Evolutionary conservation across 495 filamentous ascomycete genomes (phyloP).

Genomic region (Rusavskia elegans): DNA sequence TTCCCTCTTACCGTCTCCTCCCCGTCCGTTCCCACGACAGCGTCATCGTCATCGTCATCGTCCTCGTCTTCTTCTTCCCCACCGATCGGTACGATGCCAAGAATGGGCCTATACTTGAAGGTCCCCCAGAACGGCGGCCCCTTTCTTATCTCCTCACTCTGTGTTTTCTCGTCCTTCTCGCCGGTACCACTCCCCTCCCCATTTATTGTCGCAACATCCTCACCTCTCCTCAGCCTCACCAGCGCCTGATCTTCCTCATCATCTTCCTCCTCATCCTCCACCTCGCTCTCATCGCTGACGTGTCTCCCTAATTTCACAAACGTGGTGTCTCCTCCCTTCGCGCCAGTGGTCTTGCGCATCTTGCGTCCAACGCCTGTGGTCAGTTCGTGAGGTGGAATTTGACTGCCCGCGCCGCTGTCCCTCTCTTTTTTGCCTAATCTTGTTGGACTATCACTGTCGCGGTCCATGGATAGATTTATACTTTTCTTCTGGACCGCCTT

Average conservation of each 20-base stretch:
- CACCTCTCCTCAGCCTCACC: conserved; percentile 19
- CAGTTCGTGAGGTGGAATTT: conserved; percentile 39
- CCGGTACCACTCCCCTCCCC: conserved; percentile 22
- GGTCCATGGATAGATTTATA: not conserved
- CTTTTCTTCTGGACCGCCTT: not conserved
- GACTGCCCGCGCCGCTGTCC: conserved; percentile 42
- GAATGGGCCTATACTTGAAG: conserved; percentile 77
- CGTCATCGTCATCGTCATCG: not conserved
- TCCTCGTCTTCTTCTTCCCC: not conserved
- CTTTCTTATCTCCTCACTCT: conserved; percentile 4
- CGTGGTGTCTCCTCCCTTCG: conserved; percentile 24
- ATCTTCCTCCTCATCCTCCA: conserved; percentile 20
- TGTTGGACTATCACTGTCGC: conserved; percentile 16
- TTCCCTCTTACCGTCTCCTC: conserved; percentile 10
- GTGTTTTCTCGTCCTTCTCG: conserved; percentile 19
- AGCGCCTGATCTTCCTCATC: conserved; percentile 13
- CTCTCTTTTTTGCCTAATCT: conserved; percentile 14
- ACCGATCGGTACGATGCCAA: conserved; percentile 67
- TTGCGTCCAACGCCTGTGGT: conserved; percentile 41
- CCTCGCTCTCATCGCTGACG: conserved; percentile 17
- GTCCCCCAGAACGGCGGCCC: conserved; percentile 52
- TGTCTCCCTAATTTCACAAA: conserved; percentile 28
- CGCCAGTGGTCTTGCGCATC: conserved; percentile 33
- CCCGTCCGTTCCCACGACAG: not conserved
- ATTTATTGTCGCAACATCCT: conserved; percentile 20